phyloP scores from a whole-genome alignment of 768 basidiomycete genomes.

The Flagelloscypha sp. region DNA sequence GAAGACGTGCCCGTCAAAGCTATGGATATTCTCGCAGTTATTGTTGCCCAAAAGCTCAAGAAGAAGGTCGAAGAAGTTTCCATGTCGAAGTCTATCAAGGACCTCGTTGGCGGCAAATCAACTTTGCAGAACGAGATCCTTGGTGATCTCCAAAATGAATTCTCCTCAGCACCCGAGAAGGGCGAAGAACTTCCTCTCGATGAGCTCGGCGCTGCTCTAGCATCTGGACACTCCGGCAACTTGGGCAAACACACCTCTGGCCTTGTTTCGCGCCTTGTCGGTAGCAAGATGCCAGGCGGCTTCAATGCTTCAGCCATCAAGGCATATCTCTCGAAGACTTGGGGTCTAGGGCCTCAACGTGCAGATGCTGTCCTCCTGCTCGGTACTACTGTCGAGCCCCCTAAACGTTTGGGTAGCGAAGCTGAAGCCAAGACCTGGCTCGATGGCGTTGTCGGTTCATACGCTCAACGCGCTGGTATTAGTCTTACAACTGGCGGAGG shows the following conservation, averaged over 20 bases:
- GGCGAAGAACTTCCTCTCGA: slow-evolving; percentile 95
- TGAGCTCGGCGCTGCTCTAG: slow-evolving; percentile 83
- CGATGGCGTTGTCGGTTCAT: slow-evolving; percentile 72
- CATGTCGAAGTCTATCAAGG: slow-evolving; percentile 91
- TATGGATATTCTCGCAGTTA: slow-evolving; percentile 73
- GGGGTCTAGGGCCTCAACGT: slow-evolving; percentile 90
- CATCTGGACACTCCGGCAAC: slow-evolving; percentile 71
- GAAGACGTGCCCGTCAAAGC: slow-evolving; percentile 92
- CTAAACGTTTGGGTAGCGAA: slow-evolving; percentile 89
- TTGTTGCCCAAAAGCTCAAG: slow-evolving; percentile 98
- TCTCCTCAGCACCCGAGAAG: slow-evolving; percentile 92
- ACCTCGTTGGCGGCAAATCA: slow-evolving; percentile 96
- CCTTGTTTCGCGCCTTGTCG: slow-evolving; percentile 83
- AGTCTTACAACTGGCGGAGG: slow-evolving; percentile 64
- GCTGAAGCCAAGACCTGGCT: slow-evolving; percentile 91
- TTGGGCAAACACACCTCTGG: slow-evolving; percentile 93
- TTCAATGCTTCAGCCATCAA: slow-evolving; percentile 94
- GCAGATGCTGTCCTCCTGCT: slow-evolving; percentile 86
- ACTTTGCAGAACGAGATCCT: slow-evolving; percentile 98
- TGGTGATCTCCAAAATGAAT: slow-evolving; percentile 94
- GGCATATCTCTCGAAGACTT: slow-evolving; percentile 79
- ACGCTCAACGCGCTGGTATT: slow-evolving; percentile 86
- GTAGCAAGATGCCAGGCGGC: slow-evolving; percentile 97
- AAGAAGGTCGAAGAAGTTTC: slow-evolving; percentile 87
- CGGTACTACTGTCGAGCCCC: slow-evolving; percentile 86